phyloP scores from a whole-genome alignment of 2,329 filamentous ascomycete genomes.

The Phoma sp. region DNA sequence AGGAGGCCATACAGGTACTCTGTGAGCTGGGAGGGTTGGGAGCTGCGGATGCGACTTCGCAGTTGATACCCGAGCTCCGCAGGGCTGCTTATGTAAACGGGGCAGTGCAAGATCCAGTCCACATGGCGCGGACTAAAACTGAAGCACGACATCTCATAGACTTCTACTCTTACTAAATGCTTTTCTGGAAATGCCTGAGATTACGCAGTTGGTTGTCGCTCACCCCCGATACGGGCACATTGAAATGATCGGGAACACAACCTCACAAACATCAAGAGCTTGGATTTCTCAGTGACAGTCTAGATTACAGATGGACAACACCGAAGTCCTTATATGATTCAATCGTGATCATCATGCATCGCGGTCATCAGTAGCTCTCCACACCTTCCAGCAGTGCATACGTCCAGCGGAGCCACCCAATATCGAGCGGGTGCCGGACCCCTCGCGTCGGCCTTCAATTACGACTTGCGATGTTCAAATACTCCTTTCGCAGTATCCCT shows the following conservation, averaged over 20 bases:
- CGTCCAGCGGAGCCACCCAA: constrained; percentile 5
- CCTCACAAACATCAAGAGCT: background rate
- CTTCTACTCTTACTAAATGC: background rate
- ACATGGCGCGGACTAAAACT: background rate
- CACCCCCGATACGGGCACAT: too few species aligned
- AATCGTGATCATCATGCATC: constrained; percentile 2
- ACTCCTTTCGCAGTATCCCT: constrained; percentile 46
- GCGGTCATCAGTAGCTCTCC: background rate
- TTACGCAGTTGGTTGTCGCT: too few species aligned
- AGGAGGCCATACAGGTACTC: constrained; percentile 15
- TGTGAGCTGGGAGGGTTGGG: constrained; percentile 4
- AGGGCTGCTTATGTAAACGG: constrained; percentile 10
- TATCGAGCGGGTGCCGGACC: background rate
- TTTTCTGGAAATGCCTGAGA: too few species aligned
- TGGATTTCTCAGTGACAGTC: background rate
- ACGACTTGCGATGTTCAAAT: constrained; percentile 34
- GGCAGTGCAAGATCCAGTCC: background rate
- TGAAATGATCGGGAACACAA: background rate
- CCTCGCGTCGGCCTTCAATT: background rate
- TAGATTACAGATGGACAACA: background rate
- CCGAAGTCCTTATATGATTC: background rate
- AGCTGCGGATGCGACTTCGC: constrained; percentile 3
- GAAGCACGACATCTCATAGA: background rate
- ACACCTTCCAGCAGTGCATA: constrained; percentile 3
- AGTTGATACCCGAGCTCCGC: constrained; percentile 1